A percentile compares a stretch with the other conserved stretches of the same genome.
Evolutionary conservation across 805 yeast genomes (phyloP).

Genomic region (Metschnikowia santaceciliae): DNA sequence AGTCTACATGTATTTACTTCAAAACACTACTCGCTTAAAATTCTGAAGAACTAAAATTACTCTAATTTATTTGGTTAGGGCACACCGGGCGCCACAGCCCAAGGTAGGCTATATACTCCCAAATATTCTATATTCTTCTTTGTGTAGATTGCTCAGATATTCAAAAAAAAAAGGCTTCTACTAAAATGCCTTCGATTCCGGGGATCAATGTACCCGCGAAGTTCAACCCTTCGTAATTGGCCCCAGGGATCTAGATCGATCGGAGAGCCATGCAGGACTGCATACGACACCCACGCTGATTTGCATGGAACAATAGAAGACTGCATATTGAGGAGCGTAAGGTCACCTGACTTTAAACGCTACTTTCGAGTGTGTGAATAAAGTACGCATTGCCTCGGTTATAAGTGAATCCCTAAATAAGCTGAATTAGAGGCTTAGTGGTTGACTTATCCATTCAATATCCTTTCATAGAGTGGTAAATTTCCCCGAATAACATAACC

Average conservation of each 20-base stretch:
- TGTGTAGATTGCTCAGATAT: background rate
- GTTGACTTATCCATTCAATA: background rate
- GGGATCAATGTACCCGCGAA: background rate
- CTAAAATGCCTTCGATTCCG: background rate
- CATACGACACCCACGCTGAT: background rate
- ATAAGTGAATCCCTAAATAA: background rate
- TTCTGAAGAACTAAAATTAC: background rate
- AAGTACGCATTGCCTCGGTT: background rate
- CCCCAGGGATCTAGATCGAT: background rate
- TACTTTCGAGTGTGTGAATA: background rate
- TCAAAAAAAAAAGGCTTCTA: background rate
- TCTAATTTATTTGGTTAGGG: background rate
- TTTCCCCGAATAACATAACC: background rate
- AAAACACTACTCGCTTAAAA: background rate
- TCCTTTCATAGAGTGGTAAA: background rate
- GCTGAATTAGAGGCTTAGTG: background rate
- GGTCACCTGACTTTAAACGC: background rate
- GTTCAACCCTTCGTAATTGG: background rate
- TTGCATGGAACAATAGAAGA: background rate
- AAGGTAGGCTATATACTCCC: background rate
- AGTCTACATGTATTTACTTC: background rate
- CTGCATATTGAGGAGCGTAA: background rate
- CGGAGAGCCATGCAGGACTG: background rate
- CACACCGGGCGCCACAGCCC: background rate
- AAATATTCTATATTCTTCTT: background rate